Conservation (phyloP, 2,329 filamentous ascomycete genomes). For the Dothistroma septosporum region DNA sequence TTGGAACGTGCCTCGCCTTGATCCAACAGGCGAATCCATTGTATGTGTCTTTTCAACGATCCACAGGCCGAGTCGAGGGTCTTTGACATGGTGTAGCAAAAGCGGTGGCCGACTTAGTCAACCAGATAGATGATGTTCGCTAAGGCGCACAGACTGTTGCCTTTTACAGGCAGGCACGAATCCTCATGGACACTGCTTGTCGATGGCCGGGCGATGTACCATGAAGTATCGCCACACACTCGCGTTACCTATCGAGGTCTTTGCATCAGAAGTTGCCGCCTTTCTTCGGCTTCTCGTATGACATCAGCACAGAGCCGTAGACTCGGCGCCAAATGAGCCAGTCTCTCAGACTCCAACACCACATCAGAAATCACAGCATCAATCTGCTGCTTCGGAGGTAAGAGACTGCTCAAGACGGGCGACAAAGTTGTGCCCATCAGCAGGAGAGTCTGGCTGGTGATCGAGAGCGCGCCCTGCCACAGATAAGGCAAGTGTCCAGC, state of each 20-base stretch:
- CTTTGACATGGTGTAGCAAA: neutral
- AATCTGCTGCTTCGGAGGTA: conserved; percentile 55
- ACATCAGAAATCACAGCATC: conserved; percentile 76
- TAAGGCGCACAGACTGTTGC: neutral
- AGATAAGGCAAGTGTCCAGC: conserved; percentile 81
- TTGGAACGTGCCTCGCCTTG: neutral
- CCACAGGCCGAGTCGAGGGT: neutral
- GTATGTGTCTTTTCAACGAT: neutral
- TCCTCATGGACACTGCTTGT: neutral
- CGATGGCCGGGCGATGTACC: neutral
- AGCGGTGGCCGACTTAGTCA: neutral
- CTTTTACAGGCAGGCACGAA: neutral
- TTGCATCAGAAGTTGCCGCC: conserved; percentile 56
- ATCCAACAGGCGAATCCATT: neutral
- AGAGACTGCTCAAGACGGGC: conserved; percentile 62
- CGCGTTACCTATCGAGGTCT: conserved; percentile 8
- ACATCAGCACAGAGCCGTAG: conserved; percentile 73
- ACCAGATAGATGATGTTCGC: neutral
- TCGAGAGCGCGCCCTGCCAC: conserved; percentile 78
- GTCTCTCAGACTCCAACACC: conserved; percentile 68
- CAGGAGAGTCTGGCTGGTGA: conserved; percentile 75
- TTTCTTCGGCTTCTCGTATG: conserved; percentile 69
- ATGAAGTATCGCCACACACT: neutral
- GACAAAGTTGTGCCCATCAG: conserved; percentile 85
- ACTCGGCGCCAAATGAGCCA: conserved; percentile 71